Base-by-base conservation (phyloP, 352 stramenopile genomes). In the Globisporangium viniferum region DNA sequence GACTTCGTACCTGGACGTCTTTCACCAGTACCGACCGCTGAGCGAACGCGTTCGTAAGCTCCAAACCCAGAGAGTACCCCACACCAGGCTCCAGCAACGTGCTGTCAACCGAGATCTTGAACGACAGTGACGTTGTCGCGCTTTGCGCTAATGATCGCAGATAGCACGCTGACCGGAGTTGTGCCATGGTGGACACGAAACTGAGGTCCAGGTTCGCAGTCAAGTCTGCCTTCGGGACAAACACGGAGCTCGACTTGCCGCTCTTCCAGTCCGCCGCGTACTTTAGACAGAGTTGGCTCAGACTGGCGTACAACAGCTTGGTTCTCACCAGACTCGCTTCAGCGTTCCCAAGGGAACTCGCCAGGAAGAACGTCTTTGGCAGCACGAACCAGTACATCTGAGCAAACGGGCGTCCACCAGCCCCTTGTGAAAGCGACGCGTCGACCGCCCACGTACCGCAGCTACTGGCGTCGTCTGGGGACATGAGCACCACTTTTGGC, bases 31-130 rank as follows among this genome's bases (percentile, higher is more conserved):
- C 44, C 0, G 69, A 51, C 2, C 71, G 68, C 57, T 91, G 79
- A 12, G 55, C 69, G 22, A 92, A 92, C 10, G 79, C 81, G 44
- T 94, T 94, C 10, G 66, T 73, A 7, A 94, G 75, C 15, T 75
- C 76, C 22, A 92, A 58, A 0, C 82, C 84, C 5, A 92, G 59
- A 1, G 79, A 59, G 62, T 91, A 91, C 2, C 44, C 67, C 20
- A 69, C 68, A 1, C 79, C 73, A 1, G 75, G 41, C 53, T 83
- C 71, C 0, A 94, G 31, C 0, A 78, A 57, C 0, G 76, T 74
- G 48, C 73, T 86, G 59, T 92, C 79, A 33, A 92, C 48, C 8
- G 70, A 53, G n/a, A 91, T 51, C 9, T 69, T 67, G 12, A 88
- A 49, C 12, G 65, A 58, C 24, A 53, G 33, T 0, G 62, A 18